These are phyloP conservation scores for Diaporthe amygdali DNA, from an alignment of 2,329 filamentous ascomycete genomes.

Conservation along the genomic window DNA sequence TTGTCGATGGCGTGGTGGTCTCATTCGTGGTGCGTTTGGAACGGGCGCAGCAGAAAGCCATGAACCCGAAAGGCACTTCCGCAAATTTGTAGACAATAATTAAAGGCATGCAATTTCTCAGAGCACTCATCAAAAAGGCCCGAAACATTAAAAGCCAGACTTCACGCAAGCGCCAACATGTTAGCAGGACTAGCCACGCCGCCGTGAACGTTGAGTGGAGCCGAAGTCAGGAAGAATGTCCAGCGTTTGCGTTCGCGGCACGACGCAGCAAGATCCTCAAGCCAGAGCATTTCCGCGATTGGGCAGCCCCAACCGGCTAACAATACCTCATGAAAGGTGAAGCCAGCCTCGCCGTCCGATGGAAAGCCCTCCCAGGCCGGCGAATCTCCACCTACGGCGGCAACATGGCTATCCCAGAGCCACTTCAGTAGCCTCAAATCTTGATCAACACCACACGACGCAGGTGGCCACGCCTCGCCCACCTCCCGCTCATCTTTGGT, in stretches of 20 bases:
- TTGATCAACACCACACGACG: constrained; percentile 2
- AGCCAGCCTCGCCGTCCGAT: neutral
- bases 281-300: constrained; percentile 37
- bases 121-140: too few species aligned
- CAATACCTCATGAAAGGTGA: constrained; percentile 35
- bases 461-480: neutral
- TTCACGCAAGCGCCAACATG: neutral
- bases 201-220: constrained; percentile 3
- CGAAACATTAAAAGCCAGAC: neutral
- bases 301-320: constrained; percentile 38
- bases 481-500: neutral
- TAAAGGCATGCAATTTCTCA: accelerated
- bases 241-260: constrained; percentile 35
- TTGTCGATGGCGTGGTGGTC: neutral
- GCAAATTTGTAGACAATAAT: neutral
- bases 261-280: constrained; percentile 35
- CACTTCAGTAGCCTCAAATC: constrained; percentile 45
- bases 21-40: neutral
- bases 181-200: constrained; percentile 19
- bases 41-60: neutral
- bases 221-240: constrained; percentile 37
- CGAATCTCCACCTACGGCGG: constrained; percentile 67
- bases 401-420: constrained; percentile 73
- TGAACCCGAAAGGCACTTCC: neutral
- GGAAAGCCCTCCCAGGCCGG: constrained; percentile 70